Evolutionary conservation across 2,329 filamentous ascomycete genomes (phyloP), one percentile per base, ranked within the genome.

Genomic region (Beauveria sp.): DNA sequence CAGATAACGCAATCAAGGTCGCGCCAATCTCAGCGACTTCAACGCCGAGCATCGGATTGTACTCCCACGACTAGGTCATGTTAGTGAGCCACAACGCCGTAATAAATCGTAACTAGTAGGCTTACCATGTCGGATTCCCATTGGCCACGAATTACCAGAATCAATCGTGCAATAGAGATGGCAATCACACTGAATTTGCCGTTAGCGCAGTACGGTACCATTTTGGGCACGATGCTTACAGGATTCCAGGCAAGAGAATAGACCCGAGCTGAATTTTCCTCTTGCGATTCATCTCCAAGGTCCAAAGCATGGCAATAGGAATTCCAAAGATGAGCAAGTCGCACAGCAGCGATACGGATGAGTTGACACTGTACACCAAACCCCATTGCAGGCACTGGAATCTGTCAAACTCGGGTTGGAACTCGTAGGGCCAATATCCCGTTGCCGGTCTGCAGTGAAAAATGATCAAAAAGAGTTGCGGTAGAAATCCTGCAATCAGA

Each of bases 381-480:
- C 79, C 80, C 80, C 80, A 82, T 18, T 74, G 69, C 43, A 82
- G 62, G 63, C 80, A 82, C 0, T 66, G 72, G 63, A 79, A 83
- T 3, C 72, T 63, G 1, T 68, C 69, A 10, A 66, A 70, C 10
- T 73, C 73, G 0, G 70, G 66, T 64, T 83, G 78, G 72, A 75
- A 82, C 1, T 68, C 72, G 58, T 83, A 82, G 0, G 80, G 80
- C 80, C 80, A 82, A 2, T 79, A 68, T 0, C 73, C 78, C 0
- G 80, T 82, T 0, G 82, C 78, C 0, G 80, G 80, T 1, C 66
- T 67, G 62, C 80, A 82, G 67, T 82, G 80, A 63, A 82, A 80
- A 61, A 82, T 72, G 53, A 82, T 70, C 2, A 83, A 72, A 28
- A 80, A 72, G 14, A 82, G 69, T 61, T 82, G 80, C 0, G 79